phyloP scores from a whole-genome alignment of 148 eudicot species.

The Rhododendron molle region DNA sequence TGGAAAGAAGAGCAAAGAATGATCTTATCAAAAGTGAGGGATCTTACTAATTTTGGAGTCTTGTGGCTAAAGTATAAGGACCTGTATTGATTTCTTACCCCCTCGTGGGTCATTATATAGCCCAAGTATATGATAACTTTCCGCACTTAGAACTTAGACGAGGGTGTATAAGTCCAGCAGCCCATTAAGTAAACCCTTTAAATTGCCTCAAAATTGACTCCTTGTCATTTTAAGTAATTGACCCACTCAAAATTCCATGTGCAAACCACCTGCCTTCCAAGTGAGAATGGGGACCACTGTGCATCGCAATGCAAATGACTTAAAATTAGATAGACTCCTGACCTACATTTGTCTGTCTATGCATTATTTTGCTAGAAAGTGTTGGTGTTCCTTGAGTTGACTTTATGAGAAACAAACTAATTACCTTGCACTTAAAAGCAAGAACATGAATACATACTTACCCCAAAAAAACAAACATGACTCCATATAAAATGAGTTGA shows the following conservation, averaged over 20 bases:
- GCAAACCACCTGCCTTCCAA: not conserved
- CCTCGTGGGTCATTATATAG: not conserved
- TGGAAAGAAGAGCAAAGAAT: not conserved
- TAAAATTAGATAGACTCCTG: not conserved
- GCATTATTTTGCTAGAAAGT: not conserved
- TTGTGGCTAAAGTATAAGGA: not conserved
- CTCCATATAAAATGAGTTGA: not conserved
- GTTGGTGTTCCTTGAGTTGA: not conserved
- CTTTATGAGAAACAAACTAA: not conserved
- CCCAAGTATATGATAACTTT: not conserved
- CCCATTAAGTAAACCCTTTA: not conserved
- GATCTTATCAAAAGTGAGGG: not conserved
- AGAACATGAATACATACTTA: not conserved
- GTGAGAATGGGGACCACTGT: not conserved
- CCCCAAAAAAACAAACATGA: no score
- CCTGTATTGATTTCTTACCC: not conserved
- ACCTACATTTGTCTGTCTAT: not conserved
- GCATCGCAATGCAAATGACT: not conserved
- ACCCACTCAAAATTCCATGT: not conserved
- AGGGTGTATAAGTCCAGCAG: not conserved
- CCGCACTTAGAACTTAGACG: not conserved
- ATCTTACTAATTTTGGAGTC: not conserved
- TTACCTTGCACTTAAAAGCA: not conserved
- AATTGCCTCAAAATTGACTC: not conserved
- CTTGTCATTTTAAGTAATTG: not conserved